Conservation (phyloP, 1,284 basidiomycete species). For the Trametes hirsuta region DNA sequence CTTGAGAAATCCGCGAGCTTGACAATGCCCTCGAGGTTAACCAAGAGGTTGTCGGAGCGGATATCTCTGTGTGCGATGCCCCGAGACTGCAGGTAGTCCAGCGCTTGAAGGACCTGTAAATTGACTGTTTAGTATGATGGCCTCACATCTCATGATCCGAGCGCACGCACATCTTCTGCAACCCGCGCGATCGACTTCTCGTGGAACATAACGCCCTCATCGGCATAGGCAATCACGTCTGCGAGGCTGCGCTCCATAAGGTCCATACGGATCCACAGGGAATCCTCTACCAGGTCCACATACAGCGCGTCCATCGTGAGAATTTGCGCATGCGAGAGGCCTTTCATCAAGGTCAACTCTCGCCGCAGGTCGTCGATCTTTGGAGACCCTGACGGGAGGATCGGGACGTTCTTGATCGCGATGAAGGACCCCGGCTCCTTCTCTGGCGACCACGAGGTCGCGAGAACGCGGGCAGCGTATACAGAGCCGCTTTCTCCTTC, state of each 20-base stretch:
- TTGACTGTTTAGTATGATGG: neutral
- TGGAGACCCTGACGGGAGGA: conserved; percentile 57
- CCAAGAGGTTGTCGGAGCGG: conserved; percentile 76
- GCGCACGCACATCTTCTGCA: conserved; percentile 66
- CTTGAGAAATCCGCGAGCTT: conserved; percentile 83
- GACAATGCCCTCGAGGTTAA: conserved; percentile 66
- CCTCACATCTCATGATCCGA: neutral
- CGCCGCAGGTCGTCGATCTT: conserved; percentile 64
- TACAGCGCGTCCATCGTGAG: conserved; percentile 70
- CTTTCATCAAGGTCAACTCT: conserved; percentile 62
- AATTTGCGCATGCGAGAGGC: conserved; percentile 60
- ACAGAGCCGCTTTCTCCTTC: conserved; percentile 81
- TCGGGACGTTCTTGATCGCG: conserved; percentile 72
- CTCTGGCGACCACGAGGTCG: conserved; percentile 40
- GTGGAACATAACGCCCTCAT: conserved; percentile 57
- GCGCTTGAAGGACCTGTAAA: conserved; percentile 58
- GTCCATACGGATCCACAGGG: conserved; percentile 84
- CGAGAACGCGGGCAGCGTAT: conserved; percentile 58
- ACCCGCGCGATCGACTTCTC: conserved; percentile 51
- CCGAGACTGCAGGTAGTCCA: conserved; percentile 63
- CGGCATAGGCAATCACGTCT: conserved; percentile 66
- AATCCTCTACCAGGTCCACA: conserved; percentile 64
- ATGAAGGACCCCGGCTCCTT: conserved; percentile 37
- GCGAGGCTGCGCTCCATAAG: conserved; percentile 83
- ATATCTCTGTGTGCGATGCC: conserved; percentile 78